Conservation (phyloP, 2,329 filamentous ascomycete genomes). For the Camptophora hylomeconis region DNA sequence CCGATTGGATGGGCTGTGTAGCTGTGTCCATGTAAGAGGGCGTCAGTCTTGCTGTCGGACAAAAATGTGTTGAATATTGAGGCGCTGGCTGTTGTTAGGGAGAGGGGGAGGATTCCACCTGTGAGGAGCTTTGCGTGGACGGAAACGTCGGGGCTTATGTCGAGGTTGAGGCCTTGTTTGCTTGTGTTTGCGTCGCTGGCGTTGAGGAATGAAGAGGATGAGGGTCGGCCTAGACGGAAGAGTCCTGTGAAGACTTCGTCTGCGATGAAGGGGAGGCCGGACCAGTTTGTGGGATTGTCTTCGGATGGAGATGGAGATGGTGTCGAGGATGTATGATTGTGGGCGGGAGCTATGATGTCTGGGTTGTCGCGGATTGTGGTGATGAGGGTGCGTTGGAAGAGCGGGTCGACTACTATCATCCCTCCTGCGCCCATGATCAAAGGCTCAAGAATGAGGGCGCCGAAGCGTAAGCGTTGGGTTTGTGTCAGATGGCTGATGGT, state of each 20-base stretch:
- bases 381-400: conserved; percentile 64
- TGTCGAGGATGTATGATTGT: conserved; percentile 8
- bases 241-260: conserved; percentile 83
- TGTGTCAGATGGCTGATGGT: conserved; percentile 41
- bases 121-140: conserved; percentile 78
- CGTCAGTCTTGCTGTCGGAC: conserved; percentile 62
- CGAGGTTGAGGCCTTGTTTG: conserved; percentile 8
- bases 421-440: conserved; percentile 70
- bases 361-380: conserved; percentile 50
- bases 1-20: conserved; percentile 77
- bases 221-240: conserved; percentile 64
- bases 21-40: conserved; percentile 70
- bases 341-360: conserved; percentile 36
- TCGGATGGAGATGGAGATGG: conserved; percentile 8
- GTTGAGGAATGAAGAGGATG: conserved; percentile 53
- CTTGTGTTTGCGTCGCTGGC: conserved; percentile 3
- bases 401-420: conserved; percentile 72
- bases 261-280: conserved; percentile 64
- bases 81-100: conserved; percentile 61
- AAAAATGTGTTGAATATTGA: conserved; percentile 60
- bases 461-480: conserved; percentile 52
- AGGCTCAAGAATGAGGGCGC: conserved; percentile 68
- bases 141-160: conserved; percentile 56
- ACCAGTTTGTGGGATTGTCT: conserved; percentile 38
- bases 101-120: conserved; percentile 65